These are phyloP conservation scores for Phaeophleospora eucalypticola DNA, from an alignment of 2,329 filamentous ascomycete species.

Conservation along the genomic window DNA sequence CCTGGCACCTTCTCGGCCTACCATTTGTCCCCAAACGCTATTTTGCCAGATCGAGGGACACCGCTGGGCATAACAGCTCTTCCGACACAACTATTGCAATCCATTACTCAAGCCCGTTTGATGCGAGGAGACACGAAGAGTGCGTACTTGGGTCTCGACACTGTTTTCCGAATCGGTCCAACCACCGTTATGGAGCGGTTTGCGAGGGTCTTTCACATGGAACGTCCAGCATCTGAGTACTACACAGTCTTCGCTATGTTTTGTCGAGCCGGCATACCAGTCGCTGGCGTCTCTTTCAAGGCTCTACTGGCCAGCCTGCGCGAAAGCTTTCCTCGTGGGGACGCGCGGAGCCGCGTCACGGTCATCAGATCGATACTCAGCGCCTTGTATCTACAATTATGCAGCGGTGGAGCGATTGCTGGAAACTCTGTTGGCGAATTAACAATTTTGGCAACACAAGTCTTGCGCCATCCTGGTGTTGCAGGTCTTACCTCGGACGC, in stretches of 20 bases:
- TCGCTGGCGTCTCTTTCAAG: constrained; percentile 33
- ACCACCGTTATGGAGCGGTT: constrained; percentile 39
- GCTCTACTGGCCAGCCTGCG: constrained; percentile 33
- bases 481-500: constrained; percentile 15
- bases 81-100: constrained; percentile 43
- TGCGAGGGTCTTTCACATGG: constrained; percentile 43
- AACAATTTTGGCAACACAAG: constrained; percentile 32
- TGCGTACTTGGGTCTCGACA: constrained; percentile 50
- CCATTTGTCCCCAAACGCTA: constrained; percentile 45
- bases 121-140: constrained; percentile 43
- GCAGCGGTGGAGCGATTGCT: constrained; percentile 36
- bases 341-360: constrained; percentile 11
- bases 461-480: constrained; percentile 23
- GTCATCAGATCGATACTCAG: constrained; percentile 39
- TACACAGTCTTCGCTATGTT: constrained; percentile 48
- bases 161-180: constrained; percentile 45
- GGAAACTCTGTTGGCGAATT: constrained; percentile 37
- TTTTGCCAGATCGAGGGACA: constrained; percentile 41
- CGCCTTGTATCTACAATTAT: constrained; percentile 39
- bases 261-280: constrained; percentile 42
- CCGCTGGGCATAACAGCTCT: constrained; percentile 33
- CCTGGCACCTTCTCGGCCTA: constrained; percentile 46
- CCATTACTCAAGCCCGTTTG: constrained; percentile 47
- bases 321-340: constrained; percentile 14
- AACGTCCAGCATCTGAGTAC: constrained; percentile 45